Evolutionary conservation across 768 basidiomycete species (phyloP).

Genomic region (Tulasnella sp.): DNA sequence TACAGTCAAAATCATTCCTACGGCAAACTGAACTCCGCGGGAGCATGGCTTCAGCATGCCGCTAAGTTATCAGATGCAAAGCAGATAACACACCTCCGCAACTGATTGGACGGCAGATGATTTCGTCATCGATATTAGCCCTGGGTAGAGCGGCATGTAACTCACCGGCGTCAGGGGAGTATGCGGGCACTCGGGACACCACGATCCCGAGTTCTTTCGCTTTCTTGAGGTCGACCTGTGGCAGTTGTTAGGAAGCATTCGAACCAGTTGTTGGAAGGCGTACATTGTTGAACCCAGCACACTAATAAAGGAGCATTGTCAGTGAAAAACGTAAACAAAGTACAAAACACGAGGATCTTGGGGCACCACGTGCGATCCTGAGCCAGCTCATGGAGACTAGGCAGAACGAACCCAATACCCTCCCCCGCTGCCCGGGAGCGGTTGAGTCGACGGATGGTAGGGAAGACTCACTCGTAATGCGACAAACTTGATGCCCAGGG

Average conservation of each 20-base stretch:
- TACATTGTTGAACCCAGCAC: conserved; percentile 18
- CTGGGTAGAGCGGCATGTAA: neutral
- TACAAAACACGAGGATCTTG: too few relatives aligned
- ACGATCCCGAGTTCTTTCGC: conserved; percentile 18
- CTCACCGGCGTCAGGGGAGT: conserved; percentile 20
- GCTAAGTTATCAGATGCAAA: neutral
- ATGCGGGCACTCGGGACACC: conserved; percentile 20
- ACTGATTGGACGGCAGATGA: too few relatives aligned
- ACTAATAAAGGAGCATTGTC: too few relatives aligned
- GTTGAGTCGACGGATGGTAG: too few relatives aligned
- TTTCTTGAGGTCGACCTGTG: conserved; percentile 20
- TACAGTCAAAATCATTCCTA: conserved; percentile 21
- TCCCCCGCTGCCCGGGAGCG: too few relatives aligned
- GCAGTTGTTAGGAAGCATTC: neutral
- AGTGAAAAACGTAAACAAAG: too few relatives aligned
- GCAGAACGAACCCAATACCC: too few relatives aligned
- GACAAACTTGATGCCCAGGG: conserved; percentile 15
- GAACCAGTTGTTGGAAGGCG: neutral
- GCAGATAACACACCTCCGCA: conserved; percentile 14
- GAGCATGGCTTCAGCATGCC: neutral
- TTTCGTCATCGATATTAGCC: neutral
- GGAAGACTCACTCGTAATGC: conserved; percentile 16
- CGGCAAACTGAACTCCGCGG: conserved; percentile 17
- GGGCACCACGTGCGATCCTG: too few relatives aligned
- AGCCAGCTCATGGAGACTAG: too few relatives aligned